Conservation (phyloP, 768 basidiomycete species). For the Strobilomyces confusus region DNA sequence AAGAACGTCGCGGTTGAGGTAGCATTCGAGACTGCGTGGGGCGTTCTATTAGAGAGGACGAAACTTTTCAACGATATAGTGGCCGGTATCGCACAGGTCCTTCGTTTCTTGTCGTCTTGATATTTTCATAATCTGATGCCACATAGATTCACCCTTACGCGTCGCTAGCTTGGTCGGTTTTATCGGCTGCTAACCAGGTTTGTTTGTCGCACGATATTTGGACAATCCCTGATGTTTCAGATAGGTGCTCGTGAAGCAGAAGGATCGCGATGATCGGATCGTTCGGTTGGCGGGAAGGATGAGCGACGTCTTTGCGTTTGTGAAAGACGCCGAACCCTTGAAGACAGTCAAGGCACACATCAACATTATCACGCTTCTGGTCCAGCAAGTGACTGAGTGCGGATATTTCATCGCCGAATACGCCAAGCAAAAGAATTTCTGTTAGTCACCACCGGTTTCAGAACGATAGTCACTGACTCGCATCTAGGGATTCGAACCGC, state of each 20-base stretch:
- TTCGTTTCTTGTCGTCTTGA: not conserved
- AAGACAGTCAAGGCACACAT: not conserved
- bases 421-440: not conserved
- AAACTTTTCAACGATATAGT: not conserved
- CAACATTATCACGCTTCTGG: not conserved
- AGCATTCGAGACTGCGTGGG: too few species aligned
- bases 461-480: not conserved
- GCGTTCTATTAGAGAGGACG: not conserved
- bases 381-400: constrained; percentile 2
- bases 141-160: not conserved
- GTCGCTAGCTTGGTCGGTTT: not conserved
- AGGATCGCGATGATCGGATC: not conserved
- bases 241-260: not conserved
- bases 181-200: not conserved
- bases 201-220: not conserved
- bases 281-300: not conserved
- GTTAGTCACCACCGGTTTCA: not conserved
- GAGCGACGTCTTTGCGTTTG: not conserved
- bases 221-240: not conserved
- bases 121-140: too few species aligned
- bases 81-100: not conserved
- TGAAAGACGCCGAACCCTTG: not conserved
- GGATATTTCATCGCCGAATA: constrained; percentile 1
- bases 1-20: too few species aligned
- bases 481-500: not conserved